Percentiles rank a stretch among this genome's conserved stretches.
Conservation (phyloP, 257 asterid genomes). For the Jacaranda mimosifolia region DNA sequence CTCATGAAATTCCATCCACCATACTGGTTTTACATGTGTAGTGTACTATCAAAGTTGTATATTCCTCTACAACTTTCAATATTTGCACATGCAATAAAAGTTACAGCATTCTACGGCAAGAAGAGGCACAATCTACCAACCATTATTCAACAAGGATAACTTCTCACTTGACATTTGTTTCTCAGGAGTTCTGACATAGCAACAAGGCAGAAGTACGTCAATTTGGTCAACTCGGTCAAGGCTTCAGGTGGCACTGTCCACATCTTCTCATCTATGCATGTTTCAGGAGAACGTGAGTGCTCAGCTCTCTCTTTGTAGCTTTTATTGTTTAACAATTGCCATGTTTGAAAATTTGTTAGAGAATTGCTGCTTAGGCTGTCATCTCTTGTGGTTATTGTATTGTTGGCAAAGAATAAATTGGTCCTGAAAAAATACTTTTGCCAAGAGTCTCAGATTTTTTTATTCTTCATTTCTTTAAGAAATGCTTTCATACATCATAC, state of each 20-base stretch:
- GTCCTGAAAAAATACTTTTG: background rate
- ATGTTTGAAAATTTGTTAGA: background rate
- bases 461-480: background rate
- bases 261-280: conserved; percentile 97
- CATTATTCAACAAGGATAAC: background rate
- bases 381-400: too few species aligned
- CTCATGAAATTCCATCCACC: conserved; percentile 9
- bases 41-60: background rate
- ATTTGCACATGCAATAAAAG: background rate
- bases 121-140: background rate
- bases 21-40: background rate
- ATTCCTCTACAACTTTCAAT: background rate
- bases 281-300: conserved; percentile 96
- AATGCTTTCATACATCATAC: conserved; percentile 2
- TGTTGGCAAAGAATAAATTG: background rate
- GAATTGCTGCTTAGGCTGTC: background rate
- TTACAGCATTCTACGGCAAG: too few species aligned
- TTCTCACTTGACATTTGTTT: background rate
- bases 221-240: conserved; percentile 85
- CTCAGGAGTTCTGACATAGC: conserved; percentile 81
- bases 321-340: background rate
- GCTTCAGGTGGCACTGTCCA: conserved; percentile 79
- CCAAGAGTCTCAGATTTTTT: background rate
- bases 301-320: background rate
- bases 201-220: conserved; percentile 70